Base-by-base conservation (phyloP, 345 rosid species). In the Camelina neglecta region DNA sequence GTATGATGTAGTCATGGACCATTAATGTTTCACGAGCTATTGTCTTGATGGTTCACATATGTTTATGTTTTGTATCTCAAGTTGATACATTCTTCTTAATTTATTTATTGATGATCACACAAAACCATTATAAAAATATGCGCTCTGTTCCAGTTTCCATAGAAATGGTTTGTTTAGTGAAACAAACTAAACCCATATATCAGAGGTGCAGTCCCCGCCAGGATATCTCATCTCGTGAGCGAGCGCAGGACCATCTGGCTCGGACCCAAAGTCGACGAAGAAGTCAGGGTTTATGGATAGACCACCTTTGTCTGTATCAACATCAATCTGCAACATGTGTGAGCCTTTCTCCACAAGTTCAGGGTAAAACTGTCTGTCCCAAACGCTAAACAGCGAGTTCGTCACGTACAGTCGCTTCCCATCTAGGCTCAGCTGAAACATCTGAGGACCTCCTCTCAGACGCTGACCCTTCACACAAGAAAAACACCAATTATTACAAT, bases 181-280 rank as follows among this genome's bases (percentile, higher is more conserved):
- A 35, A 7, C 38, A 35, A 35, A 1, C 38, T 65, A 70, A 20
- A 58, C 78, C 98, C 97, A 93, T 23, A 93, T 93, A 70, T 91
- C 97, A 0, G 96, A 89, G 50, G 97, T 93, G 85, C 96, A 93
- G 74, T 90, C 96, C 6, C 95, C 96, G 15, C 97, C 98, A 0
- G 93, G 97, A 60, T 90, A 93, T 78, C 98, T 86, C 96, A 90
- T 89, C 81, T 92, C 96, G 42, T 92, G 97, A 13, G 97, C 97
- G 5, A 90, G 84, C 60, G 91, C 75, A 36, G 96, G 93, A n/a
- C 98, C 98, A 23, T 86, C 90, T 4, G 97, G 98, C 75, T 89
- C 97, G 13, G 72, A 70, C 16, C 84, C 87, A 13, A 93, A 93
- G 84, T 91, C 91, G 38, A 93, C 96, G 5, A 85, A 93, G 68